phyloP scores from a whole-genome alignment of 1,139 yeast species.

The Candida buenavistaensis region DNA sequence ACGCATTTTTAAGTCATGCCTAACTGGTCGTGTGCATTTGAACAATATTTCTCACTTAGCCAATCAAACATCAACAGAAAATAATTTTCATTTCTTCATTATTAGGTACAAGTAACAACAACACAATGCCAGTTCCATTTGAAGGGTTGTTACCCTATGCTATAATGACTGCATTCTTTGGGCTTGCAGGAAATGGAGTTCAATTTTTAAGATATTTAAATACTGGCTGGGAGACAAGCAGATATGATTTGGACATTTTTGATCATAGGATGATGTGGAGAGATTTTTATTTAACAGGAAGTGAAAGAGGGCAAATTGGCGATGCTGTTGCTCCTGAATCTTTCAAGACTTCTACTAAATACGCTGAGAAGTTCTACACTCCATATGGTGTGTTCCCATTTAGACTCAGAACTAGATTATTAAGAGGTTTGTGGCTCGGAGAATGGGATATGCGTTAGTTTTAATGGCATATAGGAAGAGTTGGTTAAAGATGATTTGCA shows the following conservation, averaged over 20 bases:
- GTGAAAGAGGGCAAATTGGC: conserved; percentile 66
- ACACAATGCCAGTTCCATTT: conserved; percentile 48
- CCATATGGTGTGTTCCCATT: conserved; percentile 52
- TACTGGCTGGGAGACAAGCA: conserved; percentile 52
- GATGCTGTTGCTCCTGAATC: conserved; percentile 73
- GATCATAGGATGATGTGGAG: conserved; percentile 62
- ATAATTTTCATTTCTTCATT: conserved; percentile 10
- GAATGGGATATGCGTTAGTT: conserved; percentile 48
- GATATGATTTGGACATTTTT: conserved; percentile 47
- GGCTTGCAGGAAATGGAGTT: conserved; percentile 51
- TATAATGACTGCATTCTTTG: conserved; percentile 49
- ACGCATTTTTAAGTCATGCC: too few relatives aligned
- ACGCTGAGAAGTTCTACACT: conserved; percentile 45
- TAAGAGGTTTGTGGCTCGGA: conserved; percentile 50
- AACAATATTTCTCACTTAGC: conserved; percentile 1
- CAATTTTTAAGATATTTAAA: conserved; percentile 52
- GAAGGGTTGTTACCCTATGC: conserved; percentile 53
- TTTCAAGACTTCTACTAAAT: conserved; percentile 43
- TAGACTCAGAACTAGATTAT: conserved; percentile 49
- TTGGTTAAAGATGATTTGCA: too few relatives aligned
- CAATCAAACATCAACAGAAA: conserved; percentile 9
- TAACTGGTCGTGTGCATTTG: conserved; percentile 3
- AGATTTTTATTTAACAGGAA: conserved; percentile 76
- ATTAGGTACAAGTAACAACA: too few relatives aligned
- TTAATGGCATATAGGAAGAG: too few relatives aligned